Conservation (phyloP, 148 eudicot genomes). For the Gaultheria prostrata region DNA sequence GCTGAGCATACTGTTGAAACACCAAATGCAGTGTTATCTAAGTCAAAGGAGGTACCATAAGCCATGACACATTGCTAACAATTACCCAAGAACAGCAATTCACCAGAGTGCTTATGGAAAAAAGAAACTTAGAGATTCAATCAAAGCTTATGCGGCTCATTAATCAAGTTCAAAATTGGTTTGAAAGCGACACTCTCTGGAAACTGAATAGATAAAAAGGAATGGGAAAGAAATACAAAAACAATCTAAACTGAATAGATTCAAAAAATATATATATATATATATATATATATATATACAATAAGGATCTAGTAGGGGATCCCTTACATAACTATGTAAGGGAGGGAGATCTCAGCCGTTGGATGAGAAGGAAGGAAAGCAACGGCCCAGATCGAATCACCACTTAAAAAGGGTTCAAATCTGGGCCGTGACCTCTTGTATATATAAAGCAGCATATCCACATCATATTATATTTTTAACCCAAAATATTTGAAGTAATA, state of each 20-base stretch:
- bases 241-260: background rate
- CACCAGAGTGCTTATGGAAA: background rate
- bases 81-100: background rate
- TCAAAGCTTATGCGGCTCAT: background rate
- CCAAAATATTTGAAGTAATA: no score
- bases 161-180: background rate
- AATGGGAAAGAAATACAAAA: slow-evolving; percentile 1
- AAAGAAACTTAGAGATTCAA: background rate
- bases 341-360: no score
- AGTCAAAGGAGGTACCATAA: background rate
- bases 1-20: background rate
- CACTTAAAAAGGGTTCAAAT: no score
- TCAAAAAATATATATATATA: no score
- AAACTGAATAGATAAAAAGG: background rate
- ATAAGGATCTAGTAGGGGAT: no score
- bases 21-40: background rate
- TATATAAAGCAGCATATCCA: no score
- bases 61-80: background rate
- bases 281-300: no score
- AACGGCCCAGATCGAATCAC: no score
- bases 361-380: no score
- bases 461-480: no score
- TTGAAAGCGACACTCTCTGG: background rate
- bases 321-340: no score
- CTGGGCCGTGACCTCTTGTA: no score